Base-by-base conservation (phyloP, 768 basidiomycete species). In the Kwoniella shandongensis region DNA sequence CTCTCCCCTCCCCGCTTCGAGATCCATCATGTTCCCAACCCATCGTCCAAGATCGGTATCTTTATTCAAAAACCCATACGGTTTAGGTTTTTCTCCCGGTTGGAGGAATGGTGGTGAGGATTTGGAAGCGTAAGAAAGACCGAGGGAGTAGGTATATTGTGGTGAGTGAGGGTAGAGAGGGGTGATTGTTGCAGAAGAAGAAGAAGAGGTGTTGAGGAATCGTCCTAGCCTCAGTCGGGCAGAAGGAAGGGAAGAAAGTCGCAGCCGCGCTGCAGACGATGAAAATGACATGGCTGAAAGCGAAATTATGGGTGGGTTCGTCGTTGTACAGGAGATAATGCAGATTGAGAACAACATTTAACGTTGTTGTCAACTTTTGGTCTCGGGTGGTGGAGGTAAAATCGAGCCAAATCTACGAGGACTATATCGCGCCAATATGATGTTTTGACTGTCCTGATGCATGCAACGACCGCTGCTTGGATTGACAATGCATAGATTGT, bases 121-220 rank as follows among this genome's bases (percentile, higher is more conserved):
- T 51, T 76, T 76, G n/a, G 63, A 62, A 12, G 75, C 69, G 60
- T 73, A 76, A 1, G 70, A 72, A 13, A 76, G 54, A 17, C 74
- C 74, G 4, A 76, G 48, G 47, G 67, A 62, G 59, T 70, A 70
- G 15, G 13, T 10, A 48, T 32, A 23, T 40, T 36, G 41, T 46
- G 61, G 20, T n/a, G 49, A 36, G 29, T 51, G 18, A 6, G 50
- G 49, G 25, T 51, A 51, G 6, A 58, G 26, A 18, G 56, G 56
- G 29, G 56, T 42, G 17, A 58, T 41, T 25, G 39, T 56, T 15
- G 54, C 22, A 25, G 13, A 32, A 32, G 32, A 6, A 6, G 44
- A n/a, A 6, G 20, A 27, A 45, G 44, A 22, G 44, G 44, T 25
- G 44, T 22, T 25, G 44, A 26, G 27, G 13, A 32, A 32, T 32